Conservation (phyloP, 83 land plant genomes). For the Picea abies region DNA sequence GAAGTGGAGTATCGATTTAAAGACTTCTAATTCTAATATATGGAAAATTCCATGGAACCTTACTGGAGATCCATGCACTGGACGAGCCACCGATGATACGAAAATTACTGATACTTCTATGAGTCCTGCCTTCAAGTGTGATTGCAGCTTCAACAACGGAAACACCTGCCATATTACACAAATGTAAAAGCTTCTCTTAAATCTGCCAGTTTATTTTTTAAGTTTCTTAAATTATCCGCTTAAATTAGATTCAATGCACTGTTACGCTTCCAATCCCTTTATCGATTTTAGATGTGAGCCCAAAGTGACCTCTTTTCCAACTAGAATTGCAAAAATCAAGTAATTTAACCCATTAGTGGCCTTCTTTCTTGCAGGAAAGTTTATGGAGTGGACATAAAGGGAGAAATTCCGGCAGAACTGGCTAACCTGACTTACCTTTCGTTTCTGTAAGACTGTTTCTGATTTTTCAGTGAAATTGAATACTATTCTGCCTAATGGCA, state of each 20-base stretch:
- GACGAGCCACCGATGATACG: slow-evolving; percentile 12
- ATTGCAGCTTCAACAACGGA: slow-evolving; percentile 26
- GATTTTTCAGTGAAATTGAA: background rate
- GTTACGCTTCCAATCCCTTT: background rate
- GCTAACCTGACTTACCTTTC: slow-evolving; percentile 22
- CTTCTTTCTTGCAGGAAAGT: slow-evolving; percentile 23
- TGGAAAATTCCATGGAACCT: slow-evolving; percentile 22
- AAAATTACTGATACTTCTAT: background rate
- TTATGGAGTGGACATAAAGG: slow-evolving; percentile 17
- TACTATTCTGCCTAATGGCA: too few relatives aligned
- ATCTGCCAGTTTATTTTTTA: too few relatives aligned
- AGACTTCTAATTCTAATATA: background rate
- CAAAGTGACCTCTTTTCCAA: background rate
- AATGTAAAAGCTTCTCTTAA: slow-evolving; percentile 17
- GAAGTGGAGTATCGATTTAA: background rate
- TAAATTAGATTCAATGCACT: background rate
- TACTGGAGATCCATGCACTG: slow-evolving; percentile 24
- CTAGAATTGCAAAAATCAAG: too few relatives aligned
- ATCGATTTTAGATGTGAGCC: background rate
- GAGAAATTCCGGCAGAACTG: slow-evolving; percentile 30
- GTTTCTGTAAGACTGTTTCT: slow-evolving; percentile 19
- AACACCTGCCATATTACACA: slow-evolving; percentile 29
- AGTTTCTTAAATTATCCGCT: background rate
- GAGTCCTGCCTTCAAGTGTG: slow-evolving; percentile 36
- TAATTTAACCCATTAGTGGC: background rate